phyloP scores from a whole-genome alignment of 225 moss, liverwort and hornwort genomes.

The Rhytidiadelphus loreus region DNA sequence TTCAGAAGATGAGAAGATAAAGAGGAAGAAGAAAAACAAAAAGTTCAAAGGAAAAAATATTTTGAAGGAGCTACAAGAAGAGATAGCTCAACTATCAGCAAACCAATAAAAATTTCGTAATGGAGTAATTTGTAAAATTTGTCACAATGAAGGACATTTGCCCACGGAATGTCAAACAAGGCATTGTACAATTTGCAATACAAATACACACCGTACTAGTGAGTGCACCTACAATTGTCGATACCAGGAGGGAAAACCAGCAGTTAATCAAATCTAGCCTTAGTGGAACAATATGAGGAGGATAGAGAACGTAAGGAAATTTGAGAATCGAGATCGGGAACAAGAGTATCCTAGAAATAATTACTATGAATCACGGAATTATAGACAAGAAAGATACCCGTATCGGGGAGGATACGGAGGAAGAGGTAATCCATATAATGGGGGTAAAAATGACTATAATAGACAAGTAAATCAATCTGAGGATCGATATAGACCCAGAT shows the following conservation, averaged over 20 bases:
- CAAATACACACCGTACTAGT: too few species aligned
- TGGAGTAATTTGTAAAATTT: too few species aligned
- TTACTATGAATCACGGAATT: neutral
- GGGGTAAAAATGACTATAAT: neutral
- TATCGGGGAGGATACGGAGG: neutral
- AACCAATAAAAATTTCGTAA: fast-evolving
- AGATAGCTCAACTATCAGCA: fast-evolving
- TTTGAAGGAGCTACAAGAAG: neutral
- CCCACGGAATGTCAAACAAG: too few species aligned
- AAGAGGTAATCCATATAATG: neutral
- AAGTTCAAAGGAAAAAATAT: fast-evolving
- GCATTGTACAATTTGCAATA: too few species aligned
- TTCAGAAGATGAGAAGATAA: too few species aligned
- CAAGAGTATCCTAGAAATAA: neutral
- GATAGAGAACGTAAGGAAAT: neutral
- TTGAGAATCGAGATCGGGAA: neutral
- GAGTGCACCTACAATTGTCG: neutral
- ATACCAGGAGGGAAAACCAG: neutral
- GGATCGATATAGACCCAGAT: neutral
- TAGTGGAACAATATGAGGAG: neutral
- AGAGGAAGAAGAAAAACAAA: neutral
- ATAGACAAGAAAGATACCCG: neutral
- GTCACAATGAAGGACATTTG: too few species aligned
- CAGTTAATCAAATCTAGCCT: too few species aligned
- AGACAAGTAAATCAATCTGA: neutral